phyloP scores from a whole-genome alignment of 2,329 filamentous ascomycete genomes.

The Trichocomaceae sp. region DNA sequence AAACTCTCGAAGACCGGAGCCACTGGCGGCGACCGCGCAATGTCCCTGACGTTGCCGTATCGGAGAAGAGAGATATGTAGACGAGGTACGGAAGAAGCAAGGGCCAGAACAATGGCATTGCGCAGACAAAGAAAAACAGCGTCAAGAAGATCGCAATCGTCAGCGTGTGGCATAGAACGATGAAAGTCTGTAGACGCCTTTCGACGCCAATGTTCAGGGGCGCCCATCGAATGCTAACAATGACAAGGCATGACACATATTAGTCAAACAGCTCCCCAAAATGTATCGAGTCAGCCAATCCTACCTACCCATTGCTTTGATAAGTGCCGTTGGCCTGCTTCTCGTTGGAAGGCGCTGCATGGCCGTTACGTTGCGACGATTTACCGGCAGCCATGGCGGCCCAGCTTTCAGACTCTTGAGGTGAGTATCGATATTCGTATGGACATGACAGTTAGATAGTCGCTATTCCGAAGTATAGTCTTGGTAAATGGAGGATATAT shows the following conservation, averaged over 20 bases:
- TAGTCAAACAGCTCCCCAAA: background rate
- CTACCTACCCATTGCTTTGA: slow-evolving; percentile 6
- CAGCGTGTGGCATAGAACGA: slow-evolving; percentile 68
- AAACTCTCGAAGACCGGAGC: slow-evolving; percentile 66
- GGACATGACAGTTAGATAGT: background rate
- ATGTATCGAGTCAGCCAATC: background rate
- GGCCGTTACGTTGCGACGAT: background rate
- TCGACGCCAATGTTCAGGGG: slow-evolving; percentile 67
- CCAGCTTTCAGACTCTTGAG: background rate
- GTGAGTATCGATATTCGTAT: background rate
- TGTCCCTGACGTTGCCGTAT: slow-evolving; percentile 66
- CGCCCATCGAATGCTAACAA: slow-evolving; percentile 67
- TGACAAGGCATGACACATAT: background rate
- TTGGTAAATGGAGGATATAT: background rate
- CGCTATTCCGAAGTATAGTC: background rate
- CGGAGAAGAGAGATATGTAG: slow-evolving; percentile 69
- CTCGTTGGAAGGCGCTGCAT: background rate
- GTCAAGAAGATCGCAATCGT: slow-evolving; percentile 65
- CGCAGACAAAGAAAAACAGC: slow-evolving; percentile 82
- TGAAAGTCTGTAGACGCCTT: slow-evolving; percentile 68
- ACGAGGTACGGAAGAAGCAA: slow-evolving; percentile 69
- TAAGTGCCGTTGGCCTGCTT: background rate
- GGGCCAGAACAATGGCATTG: slow-evolving; percentile 89
- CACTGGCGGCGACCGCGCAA: slow-evolving; percentile 68
- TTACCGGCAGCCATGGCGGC: slow-evolving; percentile 5